phyloP scores from a whole-genome alignment of 2,329 filamentous ascomycete species.

The Cladophialophora psammophila region DNA sequence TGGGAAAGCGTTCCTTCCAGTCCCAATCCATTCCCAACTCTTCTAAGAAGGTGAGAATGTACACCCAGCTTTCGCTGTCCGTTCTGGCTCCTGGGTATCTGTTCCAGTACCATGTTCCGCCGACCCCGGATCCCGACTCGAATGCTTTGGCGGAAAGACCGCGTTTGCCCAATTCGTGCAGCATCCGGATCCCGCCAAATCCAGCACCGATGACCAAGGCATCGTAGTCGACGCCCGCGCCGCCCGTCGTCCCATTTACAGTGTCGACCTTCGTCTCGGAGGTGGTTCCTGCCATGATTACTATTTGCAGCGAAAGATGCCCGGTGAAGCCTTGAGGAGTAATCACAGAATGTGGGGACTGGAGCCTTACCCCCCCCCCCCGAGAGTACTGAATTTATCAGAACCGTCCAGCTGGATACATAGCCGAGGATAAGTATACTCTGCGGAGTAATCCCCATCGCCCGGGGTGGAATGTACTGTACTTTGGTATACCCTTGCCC shows the following conservation, averaged over 20 bases:
- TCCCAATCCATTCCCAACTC: slow-evolving; percentile 50
- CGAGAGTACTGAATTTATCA: neutral
- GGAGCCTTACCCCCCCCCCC: neutral
- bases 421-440: neutral
- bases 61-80: slow-evolving; percentile 56
- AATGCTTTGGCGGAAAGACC: slow-evolving; percentile 59
- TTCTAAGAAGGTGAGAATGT: slow-evolving; percentile 40
- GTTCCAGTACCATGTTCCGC: slow-evolving; percentile 50
- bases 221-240: slow-evolving; percentile 35
- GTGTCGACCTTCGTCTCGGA: neutral
- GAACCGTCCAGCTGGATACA: neutral
- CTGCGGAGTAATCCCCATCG: slow-evolving; percentile 3
- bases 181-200: slow-evolving; percentile 56
- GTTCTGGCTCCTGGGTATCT: slow-evolving; percentile 54
- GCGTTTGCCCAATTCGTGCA: slow-evolving; percentile 59
- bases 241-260: neutral
- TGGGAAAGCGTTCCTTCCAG: slow-evolving; percentile 45
- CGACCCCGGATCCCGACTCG: slow-evolving; percentile 58
- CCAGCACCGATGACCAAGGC: slow-evolving; percentile 43
- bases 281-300: neutral
- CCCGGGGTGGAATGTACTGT: neutral
- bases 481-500: neutral
- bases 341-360: neutral
- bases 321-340: neutral
- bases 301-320: neutral